phyloP scores from a whole-genome alignment of 2,329 filamentous ascomycete genomes.

The Aspergillus calidoustus region DNA sequence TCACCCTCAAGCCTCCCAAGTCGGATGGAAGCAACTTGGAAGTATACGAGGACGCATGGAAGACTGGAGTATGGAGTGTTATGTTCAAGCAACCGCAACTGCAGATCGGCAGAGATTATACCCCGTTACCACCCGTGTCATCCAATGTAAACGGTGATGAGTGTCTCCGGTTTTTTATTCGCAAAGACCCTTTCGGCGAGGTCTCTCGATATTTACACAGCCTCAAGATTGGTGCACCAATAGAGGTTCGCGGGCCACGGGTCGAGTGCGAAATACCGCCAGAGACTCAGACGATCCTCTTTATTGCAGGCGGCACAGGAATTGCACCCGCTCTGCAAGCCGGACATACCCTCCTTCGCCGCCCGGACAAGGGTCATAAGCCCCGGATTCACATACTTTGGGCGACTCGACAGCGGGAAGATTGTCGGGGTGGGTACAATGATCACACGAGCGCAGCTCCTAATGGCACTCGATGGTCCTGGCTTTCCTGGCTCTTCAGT shows the following conservation, averaged over 20 bases:
- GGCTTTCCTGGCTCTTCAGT: conserved; percentile 37
- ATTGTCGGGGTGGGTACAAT: conserved; percentile 66
- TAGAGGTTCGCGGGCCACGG: conserved; percentile 81
- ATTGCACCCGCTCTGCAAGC: conserved; percentile 88
- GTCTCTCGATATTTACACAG: conserved; percentile 80
- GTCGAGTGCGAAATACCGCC: conserved; percentile 67
- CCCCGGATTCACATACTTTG: conserved; percentile 74
- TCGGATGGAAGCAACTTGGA: conserved; percentile 37
- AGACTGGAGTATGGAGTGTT: conserved; percentile 78
- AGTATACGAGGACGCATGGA: conserved; percentile 56
- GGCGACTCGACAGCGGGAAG: conserved; percentile 72
- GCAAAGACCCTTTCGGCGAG: conserved; percentile 78
- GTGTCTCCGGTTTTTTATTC: conserved; percentile 73
- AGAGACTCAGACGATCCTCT: conserved; percentile 67
- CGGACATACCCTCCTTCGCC: conserved; percentile 61
- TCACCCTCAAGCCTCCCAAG: conserved; percentile 46
- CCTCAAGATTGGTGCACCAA: conserved; percentile 63
- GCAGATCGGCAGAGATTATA: conserved; percentile 91
- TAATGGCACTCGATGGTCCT: conserved; percentile 26
- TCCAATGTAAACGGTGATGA: conserved; percentile 39
- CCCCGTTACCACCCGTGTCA: conserved; percentile 66
- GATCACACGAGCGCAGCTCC: conserved; percentile 42
- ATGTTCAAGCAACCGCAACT: conserved; percentile 94
- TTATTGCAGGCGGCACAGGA: conserved; percentile 90
- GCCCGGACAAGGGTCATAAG: conserved; percentile 34